Conservation (phyloP, 306 rosid species). For the Mimosa pudica region DNA sequence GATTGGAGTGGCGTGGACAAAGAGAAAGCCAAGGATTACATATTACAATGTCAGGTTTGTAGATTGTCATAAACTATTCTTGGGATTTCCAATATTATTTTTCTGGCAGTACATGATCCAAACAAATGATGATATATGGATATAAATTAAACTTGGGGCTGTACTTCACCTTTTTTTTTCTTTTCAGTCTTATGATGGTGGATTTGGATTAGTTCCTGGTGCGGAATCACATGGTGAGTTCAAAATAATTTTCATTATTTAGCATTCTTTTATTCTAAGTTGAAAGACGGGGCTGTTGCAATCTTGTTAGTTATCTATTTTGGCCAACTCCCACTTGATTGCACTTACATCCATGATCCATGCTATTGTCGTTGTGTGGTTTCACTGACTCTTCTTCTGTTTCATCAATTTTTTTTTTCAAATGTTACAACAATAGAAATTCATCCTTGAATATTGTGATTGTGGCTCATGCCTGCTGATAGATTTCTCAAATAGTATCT, state of each 20-base stretch:
- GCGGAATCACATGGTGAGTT: slow-evolving; percentile 98
- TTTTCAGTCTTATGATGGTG: slow-evolving; percentile 92
- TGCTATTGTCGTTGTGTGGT: slow-evolving; percentile 9
- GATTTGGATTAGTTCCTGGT: slow-evolving; percentile 93
- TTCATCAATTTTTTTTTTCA: not conserved
- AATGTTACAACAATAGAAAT: slow-evolving; percentile 9
- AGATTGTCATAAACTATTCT: slow-evolving; percentile 20
- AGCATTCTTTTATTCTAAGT: slow-evolving; percentile 13
- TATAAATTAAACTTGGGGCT: slow-evolving; percentile 20
- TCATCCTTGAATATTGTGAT: slow-evolving; percentile 18
- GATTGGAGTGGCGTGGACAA: slow-evolving; percentile 96
- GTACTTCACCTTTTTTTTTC: slow-evolving; percentile 20
- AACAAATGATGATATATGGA: slow-evolving; percentile 3
- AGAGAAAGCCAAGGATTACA: slow-evolving; percentile 84
- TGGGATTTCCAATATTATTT: not conserved
- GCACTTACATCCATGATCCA: not conserved
- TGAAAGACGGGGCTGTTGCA: slow-evolving; percentile 2
- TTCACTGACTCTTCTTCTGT: slow-evolving; percentile 7
- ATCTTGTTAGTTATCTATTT: slow-evolving; percentile 24
- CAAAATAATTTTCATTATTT: slow-evolving; percentile 25
- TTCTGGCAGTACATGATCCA: slow-evolving; percentile 8
- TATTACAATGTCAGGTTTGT: slow-evolving; percentile 85
- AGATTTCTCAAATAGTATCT: slow-evolving; percentile 41
- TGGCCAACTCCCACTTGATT: not conserved
- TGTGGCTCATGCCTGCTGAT: slow-evolving; percentile 1